Base-by-base conservation (phyloP, 2,329 filamentous ascomycete genomes). In the Periconia macrospinosa region DNA sequence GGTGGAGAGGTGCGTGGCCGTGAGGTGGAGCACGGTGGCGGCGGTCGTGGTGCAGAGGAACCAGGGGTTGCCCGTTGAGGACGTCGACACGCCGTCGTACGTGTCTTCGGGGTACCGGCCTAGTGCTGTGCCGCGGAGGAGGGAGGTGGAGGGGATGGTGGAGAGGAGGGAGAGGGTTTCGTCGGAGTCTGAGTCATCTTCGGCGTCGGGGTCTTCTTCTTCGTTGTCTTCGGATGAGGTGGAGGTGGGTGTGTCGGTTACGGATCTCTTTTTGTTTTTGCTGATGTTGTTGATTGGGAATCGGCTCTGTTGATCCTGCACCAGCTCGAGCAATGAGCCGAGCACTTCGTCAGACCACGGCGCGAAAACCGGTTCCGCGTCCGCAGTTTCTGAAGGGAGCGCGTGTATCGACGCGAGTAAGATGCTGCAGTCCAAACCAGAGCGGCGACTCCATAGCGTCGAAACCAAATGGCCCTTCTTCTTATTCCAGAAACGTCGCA, bases 61-160 rank as follows among this genome's bases (percentile, higher is more conserved):
- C 74, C 74, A 77, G 6, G 75, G 75, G 45, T 77, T 75, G 42
- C 61, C 65, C 11, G 55, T 58, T 13, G 50, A 42, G 5, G 64
- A 62, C 33, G 56, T 72, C 30, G 61, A 63, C 54, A 74, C 72
- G 17, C 74, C 74, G 57, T 75, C 64, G 59, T 76, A 76, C 0
- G 68, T 63, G 56, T 78, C 76, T 62, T 78, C 76, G 1, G 75
- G 75, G 54, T 78, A 78, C 43, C 76, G 68, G 17, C 76, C 76
- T 9, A 78, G 54, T 1, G 71, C 76, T 27, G 69, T 70, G 37
- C 73, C 75, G 47, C 63, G 47, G 14, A 69, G 62, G 9, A 20
- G 53, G 55, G 15, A 13, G 15, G 33, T 37, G 11, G 33, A 37
- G 15, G 33, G 33, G 15, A 37, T 37, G 11, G 11, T 37, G 6